A percentile compares a stretch with the other conserved stretches of the same genome.
These are phyloP conservation scores for Grigorovia transvaalensis DNA, from an alignment of 805 yeast genomes.

Conservation along the genomic window DNA sequence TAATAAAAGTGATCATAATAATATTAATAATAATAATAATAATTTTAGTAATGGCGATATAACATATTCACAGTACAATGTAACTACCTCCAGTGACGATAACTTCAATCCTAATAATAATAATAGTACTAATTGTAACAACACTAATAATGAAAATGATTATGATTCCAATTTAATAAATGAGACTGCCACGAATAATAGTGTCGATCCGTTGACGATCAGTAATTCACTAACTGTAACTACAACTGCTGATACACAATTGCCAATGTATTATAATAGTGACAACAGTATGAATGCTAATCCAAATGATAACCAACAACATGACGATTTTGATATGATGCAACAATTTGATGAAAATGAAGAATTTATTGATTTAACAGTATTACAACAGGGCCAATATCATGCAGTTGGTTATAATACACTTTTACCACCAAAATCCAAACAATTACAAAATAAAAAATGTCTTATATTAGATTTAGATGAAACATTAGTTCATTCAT, in stretches of 20 bases:
- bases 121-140: background rate
- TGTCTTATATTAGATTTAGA: slow-evolving; percentile 88
- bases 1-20: no score
- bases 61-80: background rate
- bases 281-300: background rate
- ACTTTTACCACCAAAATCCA: slow-evolving; percentile 42
- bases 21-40: no score
- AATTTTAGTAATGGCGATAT: background rate
- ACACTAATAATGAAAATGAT: background rate
- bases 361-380: slow-evolving; percentile 46
- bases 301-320: background rate
- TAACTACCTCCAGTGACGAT: background rate
- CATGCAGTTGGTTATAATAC: slow-evolving; percentile 57
- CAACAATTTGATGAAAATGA: slow-evolving; percentile 17
- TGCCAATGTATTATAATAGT: slow-evolving; percentile 1
- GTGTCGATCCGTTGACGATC: background rate
- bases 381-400: slow-evolving; percentile 62
- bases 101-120: background rate
- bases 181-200: background rate
- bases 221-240: background rate
- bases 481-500: slow-evolving; percentile 92
- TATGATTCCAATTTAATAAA: background rate
- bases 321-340: slow-evolving; percentile 7
- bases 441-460: slow-evolving; percentile 50
- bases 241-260: background rate